A percentile compares a stretch with the other conserved stretches of the same genome.
Evolutionary conservation across 2,329 filamentous ascomycete species (phyloP).

Genomic region (Ceratocystis lukuohia): DNA sequence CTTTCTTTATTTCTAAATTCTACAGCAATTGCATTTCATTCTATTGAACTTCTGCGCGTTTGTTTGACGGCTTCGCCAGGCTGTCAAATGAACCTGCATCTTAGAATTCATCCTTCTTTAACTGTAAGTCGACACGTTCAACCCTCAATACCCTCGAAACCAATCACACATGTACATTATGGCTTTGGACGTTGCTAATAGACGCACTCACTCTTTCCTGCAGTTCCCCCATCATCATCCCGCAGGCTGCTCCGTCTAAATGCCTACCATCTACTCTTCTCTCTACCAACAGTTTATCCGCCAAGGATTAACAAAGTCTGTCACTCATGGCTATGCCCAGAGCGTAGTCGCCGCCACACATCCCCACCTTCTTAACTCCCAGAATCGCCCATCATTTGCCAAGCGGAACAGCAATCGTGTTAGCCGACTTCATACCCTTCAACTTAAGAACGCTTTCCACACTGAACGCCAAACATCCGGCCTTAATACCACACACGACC

Average conservation of each 20-base stretch:
- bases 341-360: conserved; percentile 93
- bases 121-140: conserved; percentile 23
- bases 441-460: conserved; percentile 66
- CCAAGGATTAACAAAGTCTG: conserved; percentile 84
- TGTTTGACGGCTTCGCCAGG: conserved; percentile 63
- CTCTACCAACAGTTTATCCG: conserved; percentile 76
- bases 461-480: conserved; percentile 37
- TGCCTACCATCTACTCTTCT: conserved; percentile 61
- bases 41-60: conserved; percentile 51
- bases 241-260: conserved; percentile 53
- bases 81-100: conserved; percentile 99
- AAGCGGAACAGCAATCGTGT: conserved; percentile 43
- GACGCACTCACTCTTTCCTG: conserved; percentile 27
- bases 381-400: conserved; percentile 50
- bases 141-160: not conserved
- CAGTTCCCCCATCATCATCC: conserved; percentile 37
- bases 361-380: conserved; percentile 60
- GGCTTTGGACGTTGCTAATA: no score
- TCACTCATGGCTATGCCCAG: conserved; percentile 96
- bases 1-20: conserved; percentile 20
- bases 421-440: conserved; percentile 40
- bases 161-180: no score
- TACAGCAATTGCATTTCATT: conserved; percentile 21
- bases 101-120: conserved; percentile 45
- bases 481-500: conserved; percentile 38